Percentiles rank a stretch among this genome's conserved stretches.
Conservation (phyloP, 2,329 filamentous ascomycete genomes). For the Colletotrichum chlorophyti region DNA sequence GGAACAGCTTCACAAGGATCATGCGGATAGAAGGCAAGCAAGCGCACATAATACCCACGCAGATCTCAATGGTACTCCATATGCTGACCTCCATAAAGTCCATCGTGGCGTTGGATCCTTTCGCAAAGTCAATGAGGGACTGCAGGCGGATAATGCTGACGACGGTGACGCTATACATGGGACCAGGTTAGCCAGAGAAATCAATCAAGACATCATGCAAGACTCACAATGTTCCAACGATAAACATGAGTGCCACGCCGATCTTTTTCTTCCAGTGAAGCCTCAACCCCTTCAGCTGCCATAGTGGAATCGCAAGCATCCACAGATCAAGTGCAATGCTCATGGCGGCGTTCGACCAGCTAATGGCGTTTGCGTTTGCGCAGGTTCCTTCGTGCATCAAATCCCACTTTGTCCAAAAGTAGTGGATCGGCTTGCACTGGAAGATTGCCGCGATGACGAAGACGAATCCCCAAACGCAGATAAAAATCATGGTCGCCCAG, state of each 20-base stretch:
- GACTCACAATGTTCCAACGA: constrained; percentile 46
- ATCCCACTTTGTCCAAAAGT: constrained; percentile 60
- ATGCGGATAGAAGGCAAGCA: constrained; percentile 41
- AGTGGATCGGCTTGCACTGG: constrained; percentile 53
- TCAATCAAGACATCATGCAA: too few species aligned
- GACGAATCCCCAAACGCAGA: constrained; percentile 40
- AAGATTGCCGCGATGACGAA: constrained; percentile 50
- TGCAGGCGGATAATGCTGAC: constrained; percentile 37
- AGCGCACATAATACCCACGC: constrained; percentile 44
- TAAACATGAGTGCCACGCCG: constrained; percentile 51
- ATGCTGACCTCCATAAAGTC: constrained; percentile 34
- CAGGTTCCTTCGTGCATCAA: constrained; percentile 51
- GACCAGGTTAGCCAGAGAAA: too few species aligned
- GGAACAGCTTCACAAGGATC: constrained; percentile 40
- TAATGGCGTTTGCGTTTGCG: constrained; percentile 49
- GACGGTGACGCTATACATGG: constrained; percentile 37
- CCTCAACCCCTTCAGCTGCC: constrained; percentile 44
- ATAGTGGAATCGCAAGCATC: constrained; percentile 54
- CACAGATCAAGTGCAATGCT: constrained; percentile 56
- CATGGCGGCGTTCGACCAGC: constrained; percentile 54
- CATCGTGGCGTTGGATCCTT: constrained; percentile 32
- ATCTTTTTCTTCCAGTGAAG: constrained; percentile 52
- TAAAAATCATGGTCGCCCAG: constrained; percentile 45
- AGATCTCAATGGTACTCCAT: constrained; percentile 45
- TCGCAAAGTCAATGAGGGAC: constrained; percentile 34